Percentiles rank a stretch among this genome's conserved stretches.
Conservation (phyloP, 78 protist genomes). For the Guillardia theta region DNA sequence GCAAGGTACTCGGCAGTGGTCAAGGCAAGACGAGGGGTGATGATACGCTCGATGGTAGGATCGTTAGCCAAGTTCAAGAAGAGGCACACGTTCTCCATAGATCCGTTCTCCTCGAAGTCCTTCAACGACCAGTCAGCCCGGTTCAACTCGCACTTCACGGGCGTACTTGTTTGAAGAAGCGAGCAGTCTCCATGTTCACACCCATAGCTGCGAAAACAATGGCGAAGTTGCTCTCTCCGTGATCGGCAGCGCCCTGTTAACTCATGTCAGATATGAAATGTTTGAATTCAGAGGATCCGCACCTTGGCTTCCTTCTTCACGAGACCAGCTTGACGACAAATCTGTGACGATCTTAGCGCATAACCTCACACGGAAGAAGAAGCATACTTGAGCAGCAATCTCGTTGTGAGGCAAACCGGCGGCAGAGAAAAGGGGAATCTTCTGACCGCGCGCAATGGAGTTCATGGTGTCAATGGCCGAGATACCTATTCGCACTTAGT, state of each 20-base stretch:
- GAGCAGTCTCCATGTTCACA: conserved; percentile 98
- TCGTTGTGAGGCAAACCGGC: conserved; percentile 99
- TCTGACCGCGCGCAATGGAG: conserved; percentile 99
- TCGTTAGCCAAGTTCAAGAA: conserved; percentile 99
- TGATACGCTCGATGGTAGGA: conserved; percentile 99
- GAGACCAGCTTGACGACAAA: conserved; percentile 83
- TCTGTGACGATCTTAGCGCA: neutral
- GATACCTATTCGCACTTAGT: conserved; percentile 57
- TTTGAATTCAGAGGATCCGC: too few relatives aligned
- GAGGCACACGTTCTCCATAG: conserved; percentile 83
- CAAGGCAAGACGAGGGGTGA: conserved; percentile 98
- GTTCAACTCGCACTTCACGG: too few relatives aligned
- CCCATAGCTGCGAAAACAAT: conserved; percentile 99
- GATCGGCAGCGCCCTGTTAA: too few relatives aligned
- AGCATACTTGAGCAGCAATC: conserved; percentile 98
- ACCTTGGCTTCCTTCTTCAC: conserved; percentile 79
- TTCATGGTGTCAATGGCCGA: conserved; percentile 98
- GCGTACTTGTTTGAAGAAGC: conserved; percentile 89
- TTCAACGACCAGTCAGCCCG: neutral
- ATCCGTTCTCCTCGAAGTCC: conserved; percentile 97
- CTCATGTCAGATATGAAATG: too few relatives aligned
- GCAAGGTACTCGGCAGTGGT: conserved; percentile 99
- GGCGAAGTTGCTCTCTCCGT: conserved; percentile 94
- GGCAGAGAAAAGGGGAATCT: conserved; percentile 99
- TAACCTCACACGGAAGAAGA: conserved; percentile 61